Percentiles rank a stretch among this genome's conserved stretches.
Conservation (phyloP, 2,329 filamentous ascomycete genomes). For the Achaetomium macrosporum region DNA sequence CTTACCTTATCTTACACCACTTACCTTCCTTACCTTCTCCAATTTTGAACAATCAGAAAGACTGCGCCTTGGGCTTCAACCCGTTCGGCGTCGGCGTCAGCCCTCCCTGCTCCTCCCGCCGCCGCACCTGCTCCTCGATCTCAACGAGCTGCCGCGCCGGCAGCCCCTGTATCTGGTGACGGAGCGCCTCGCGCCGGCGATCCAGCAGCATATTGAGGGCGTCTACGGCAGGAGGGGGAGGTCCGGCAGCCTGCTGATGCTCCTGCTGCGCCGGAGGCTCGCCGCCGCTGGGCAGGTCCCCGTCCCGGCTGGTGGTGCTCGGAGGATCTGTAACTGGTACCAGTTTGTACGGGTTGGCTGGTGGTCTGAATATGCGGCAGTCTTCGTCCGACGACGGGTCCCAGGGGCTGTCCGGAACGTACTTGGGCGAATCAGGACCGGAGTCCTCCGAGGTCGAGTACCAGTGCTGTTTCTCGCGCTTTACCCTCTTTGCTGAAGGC, state of each 20-base stretch:
- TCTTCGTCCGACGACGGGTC: too few species aligned
- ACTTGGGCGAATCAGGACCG: too few species aligned
- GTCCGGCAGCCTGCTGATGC: not conserved
- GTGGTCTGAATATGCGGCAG: too few species aligned
- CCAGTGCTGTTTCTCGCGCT: too few species aligned
- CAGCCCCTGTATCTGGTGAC: slow-evolving; percentile 4
- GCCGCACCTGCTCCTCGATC: not conserved
- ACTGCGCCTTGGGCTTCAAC: not conserved
- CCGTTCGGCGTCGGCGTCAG: not conserved
- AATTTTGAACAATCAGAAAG: not conserved
- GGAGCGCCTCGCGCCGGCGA: not conserved
- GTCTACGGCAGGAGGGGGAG: not conserved
- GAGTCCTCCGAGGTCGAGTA: too few species aligned
- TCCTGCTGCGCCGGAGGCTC: too few species aligned
- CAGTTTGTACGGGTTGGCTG: too few species aligned
- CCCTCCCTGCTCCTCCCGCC: not conserved
- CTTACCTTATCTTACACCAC: not conserved
- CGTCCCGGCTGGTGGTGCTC: too few species aligned
- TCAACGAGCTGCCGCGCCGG: slow-evolving; percentile 6
- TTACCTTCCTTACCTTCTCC: not conserved
- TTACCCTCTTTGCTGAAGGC: too few species aligned
- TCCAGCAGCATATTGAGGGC: not conserved
- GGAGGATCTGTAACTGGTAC: too few species aligned
- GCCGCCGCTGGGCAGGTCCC: too few species aligned
- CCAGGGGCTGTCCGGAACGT: too few species aligned